Evolutionary conservation across 352 stramenopile species (phyloP), one percentile per base, ranked within the genome.

Genomic region (Phytophthora pistaciae): DNA sequence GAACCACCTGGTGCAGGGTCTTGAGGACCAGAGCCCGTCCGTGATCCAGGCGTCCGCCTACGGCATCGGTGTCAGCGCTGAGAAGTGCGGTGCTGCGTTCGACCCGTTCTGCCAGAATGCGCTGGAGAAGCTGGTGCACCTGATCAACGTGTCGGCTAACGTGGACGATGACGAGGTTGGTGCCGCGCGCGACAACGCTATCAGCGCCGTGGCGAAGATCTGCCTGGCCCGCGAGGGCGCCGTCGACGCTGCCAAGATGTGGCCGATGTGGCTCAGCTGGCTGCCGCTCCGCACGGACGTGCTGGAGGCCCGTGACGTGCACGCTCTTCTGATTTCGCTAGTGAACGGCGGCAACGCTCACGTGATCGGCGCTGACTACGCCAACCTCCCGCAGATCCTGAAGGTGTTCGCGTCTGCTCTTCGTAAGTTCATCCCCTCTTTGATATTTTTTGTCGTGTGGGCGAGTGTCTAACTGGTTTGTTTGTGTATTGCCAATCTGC

Each of bases 171-270:
- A 87, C 20, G 83, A 94, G 46, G 81, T 88, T 65, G 60, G 78
- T 10, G 86, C 89, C 5, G 89, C 89, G 11, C 86, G 88, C 20
- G 89, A 96, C 77, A 96, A 96, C 60, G 86, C 86, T 52, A 81
- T 94, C 46, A 94, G 86, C 63, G 86, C 89, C 9, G 85, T 96
- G n/a, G 74, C 83, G 61, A 96, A 96, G 78, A 93, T 96, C 56
- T 78, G 83, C 13, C 62, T 92, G 14, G 68, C 72, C 31, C 80
- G 83, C n/a, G 79, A 92, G n/a, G 58, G 67, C 55, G 68, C 74
- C 33, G 80, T 94, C 20, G 85, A 95, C 57, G 77, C 66, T n/a
- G 66, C 80, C 55, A 84, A 83, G 74, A 66, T 95, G 55, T 94
- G 89, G 86, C 33, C 77, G 5, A 68, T 83, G 64, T 96, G 89